These are phyloP conservation scores for Carallia brachiata DNA, from an alignment of 345 rosid genomes.

Conservation along the genomic window DNA sequence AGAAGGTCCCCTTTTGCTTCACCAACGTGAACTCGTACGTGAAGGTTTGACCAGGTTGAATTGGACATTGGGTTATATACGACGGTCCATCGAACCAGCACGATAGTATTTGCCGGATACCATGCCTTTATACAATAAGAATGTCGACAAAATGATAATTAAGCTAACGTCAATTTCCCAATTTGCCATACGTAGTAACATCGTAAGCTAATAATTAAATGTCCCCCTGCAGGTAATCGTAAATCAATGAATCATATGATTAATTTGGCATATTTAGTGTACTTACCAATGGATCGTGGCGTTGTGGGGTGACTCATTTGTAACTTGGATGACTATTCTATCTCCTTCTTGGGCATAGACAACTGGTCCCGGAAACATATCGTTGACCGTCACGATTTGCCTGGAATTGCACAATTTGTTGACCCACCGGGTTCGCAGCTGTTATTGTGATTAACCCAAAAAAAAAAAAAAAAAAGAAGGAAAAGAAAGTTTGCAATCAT, in stretches of 20 bases:
- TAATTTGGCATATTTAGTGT: background rate
- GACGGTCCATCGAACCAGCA: conserved; percentile 94
- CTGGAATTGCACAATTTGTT: conserved; percentile 61
- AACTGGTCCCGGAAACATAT: conserved; percentile 72
- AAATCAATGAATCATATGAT: no score
- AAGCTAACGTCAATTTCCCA: background rate
- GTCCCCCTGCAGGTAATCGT: no score
- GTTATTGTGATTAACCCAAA: conserved; percentile 2
- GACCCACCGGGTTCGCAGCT: conserved; percentile 60
- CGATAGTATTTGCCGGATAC: conserved; percentile 70
- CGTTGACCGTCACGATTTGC: conserved; percentile 64
- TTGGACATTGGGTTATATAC: conserved; percentile 86
- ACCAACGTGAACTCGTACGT: conserved; percentile 67
- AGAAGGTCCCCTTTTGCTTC: conserved; percentile 72
- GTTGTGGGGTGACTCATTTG: conserved; percentile 67
- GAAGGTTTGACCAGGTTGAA: conserved; percentile 67
- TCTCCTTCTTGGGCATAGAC: conserved; percentile 78
- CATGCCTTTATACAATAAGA: conserved; percentile 53
- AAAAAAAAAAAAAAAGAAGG: background rate
- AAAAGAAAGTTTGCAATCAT: background rate
- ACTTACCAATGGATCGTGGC: conserved; percentile 80
- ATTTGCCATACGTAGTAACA: no score
- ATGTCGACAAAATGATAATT: background rate
- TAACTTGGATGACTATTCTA: conserved; percentile 57
- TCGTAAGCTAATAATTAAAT: no score